Conservation (phyloP, 306 rosid species). For the Parietaria judaica region DNA sequence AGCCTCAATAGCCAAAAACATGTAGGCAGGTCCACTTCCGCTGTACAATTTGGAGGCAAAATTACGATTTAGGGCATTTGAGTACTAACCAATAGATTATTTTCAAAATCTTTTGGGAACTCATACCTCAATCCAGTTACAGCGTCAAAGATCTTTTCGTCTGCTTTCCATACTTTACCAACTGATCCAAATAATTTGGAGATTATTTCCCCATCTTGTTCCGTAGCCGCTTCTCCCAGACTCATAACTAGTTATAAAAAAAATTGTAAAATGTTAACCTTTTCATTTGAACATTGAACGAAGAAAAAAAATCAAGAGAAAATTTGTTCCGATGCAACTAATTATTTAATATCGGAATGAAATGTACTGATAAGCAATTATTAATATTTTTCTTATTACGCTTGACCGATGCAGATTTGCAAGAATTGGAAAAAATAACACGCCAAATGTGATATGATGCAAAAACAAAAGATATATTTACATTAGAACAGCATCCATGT, state of each 20-base stretch:
- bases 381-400: no score
- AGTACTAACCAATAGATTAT: conserved; percentile 2
- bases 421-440: no score
- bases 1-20: conserved; percentile 89
- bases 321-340: no score
- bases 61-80: not conserved
- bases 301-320: not conserved
- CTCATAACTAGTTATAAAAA: conserved; percentile 57
- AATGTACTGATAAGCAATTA: not conserved
- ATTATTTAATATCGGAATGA: no score
- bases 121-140: conserved; percentile 84
- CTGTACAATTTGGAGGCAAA: conserved; percentile 42
- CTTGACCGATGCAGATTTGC: no score
- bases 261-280: conserved; percentile 2
- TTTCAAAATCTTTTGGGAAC: not conserved
- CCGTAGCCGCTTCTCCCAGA: conserved; percentile 74
- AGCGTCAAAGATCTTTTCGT: conserved; percentile 85
- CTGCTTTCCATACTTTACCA: conserved; percentile 82
- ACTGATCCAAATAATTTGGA: conserved; percentile 72
- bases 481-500: no score
- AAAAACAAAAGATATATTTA: not conserved
- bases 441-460: no score
- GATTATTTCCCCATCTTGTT: conserved; percentile 67
- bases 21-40: conserved; percentile 94
- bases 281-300: not conserved